Percentiles rank a stretch among this genome's conserved stretches.
phyloP scores from a whole-genome alignment of 2,329 filamentous ascomycete genomes.

The Dactylellina drechsleri region DNA sequence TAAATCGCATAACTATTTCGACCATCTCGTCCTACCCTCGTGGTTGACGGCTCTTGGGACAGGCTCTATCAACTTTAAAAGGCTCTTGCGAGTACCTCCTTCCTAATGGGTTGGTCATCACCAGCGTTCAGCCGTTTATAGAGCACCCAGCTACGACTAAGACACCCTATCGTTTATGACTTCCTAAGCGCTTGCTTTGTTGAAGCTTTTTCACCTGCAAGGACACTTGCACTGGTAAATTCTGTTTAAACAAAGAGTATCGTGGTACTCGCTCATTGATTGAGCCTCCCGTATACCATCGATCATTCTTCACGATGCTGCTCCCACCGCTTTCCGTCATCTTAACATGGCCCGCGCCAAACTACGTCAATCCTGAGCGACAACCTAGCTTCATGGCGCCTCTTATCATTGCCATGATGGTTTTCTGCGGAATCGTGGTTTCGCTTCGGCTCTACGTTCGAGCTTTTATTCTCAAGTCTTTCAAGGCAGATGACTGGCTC shows the following conservation, averaged over 20 bases:
- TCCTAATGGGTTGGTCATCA: constrained; percentile 47
- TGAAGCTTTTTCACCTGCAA: background rate
- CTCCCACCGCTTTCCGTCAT: constrained; percentile 28
- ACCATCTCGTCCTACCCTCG: constrained; percentile 36
- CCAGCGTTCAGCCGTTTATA: constrained; percentile 33
- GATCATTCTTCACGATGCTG: constrained; percentile 30
- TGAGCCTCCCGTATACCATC: constrained; percentile 13
- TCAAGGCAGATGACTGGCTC: constrained; percentile 60
- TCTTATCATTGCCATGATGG: constrained; percentile 60
- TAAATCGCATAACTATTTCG: constrained; percentile 22
- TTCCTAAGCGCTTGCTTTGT: constrained; percentile 13
- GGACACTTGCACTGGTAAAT: too few species aligned
- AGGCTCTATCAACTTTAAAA: constrained; percentile 47
- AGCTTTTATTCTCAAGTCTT: constrained; percentile 61
- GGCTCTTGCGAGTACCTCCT: constrained; percentile 45
- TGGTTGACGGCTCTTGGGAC: constrained; percentile 40
- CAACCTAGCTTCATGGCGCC: constrained; percentile 42
- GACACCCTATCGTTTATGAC: constrained; percentile 25
- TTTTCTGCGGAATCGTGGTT: constrained; percentile 62
- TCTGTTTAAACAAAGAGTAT: constrained; percentile 1
- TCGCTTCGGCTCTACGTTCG: constrained; percentile 62
- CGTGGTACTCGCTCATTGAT: constrained; percentile 31
- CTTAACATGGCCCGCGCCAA: constrained; percentile 43
- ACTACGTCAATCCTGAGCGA: constrained; percentile 44
- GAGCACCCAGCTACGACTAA: constrained; percentile 21